Base-by-base conservation (phyloP, 805 yeast genomes). In the Teunomyces kruisii region DNA sequence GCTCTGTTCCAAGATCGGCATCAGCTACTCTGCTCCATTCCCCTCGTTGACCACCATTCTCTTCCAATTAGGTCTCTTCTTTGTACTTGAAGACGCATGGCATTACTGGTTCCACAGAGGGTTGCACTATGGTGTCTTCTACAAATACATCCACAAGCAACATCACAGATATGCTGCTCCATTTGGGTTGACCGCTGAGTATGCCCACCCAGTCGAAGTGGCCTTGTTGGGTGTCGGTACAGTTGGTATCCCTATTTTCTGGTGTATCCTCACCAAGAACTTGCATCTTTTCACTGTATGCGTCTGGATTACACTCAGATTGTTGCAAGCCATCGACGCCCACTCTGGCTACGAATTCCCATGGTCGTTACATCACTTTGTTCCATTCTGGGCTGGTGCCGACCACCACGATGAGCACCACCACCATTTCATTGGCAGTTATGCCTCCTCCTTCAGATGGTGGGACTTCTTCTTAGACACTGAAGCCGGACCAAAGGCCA, bases 321-420 rank as follows among this genome's bases (percentile, higher is more conserved):
- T 92, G 56, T 84, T 86, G 75, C 99, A 92, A 76, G 99, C 99
- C 22, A 92, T 92, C 47, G 99, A 92, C 65, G 86, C 97, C 19
- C 99, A 92, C 68, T 90, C 97, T 9, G 99, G 98, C 47, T 94
- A 92, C 69, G 98, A 92, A 65, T 92, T 92, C 81, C 98, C 99
- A 51, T 84, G 95, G 88, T 88, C 97, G 4, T 76, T 92, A 61
- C 94, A 89, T 70, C 89, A 90, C 64, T 82, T 92, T 69, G 64
- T 92, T 49, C 97, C 97, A 40, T 80, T 94, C 71, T 91, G 98
- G 97, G 96, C 97, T 3, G 98, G 98, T 54, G 97, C 97, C 16
- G 97, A 88, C 60, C 98, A 92, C 69, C 98, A 92, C 65, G 99
- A 92, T 68, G 88, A 88, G 69, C 99, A 92, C 65, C 99, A 92